Base-by-base conservation (phyloP, 106 monocot species). In the Cymbidium sinense region DNA sequence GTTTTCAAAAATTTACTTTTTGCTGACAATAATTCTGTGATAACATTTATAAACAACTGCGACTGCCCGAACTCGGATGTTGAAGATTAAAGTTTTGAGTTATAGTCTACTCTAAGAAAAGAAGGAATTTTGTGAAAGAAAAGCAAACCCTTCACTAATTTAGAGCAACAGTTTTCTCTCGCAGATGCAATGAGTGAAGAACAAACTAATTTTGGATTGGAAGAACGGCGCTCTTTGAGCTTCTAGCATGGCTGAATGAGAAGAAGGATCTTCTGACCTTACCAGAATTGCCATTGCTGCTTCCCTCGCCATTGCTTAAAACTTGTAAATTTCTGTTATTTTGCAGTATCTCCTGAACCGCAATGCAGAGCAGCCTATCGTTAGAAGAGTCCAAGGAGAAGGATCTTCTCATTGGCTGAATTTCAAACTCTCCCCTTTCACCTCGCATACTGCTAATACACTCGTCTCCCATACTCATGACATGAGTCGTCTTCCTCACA, bases 401-500 rank as follows among this genome's bases (percentile, higher is more conserved):
- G 3, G 88, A 88, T 65, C 91, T 84, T 71, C 88, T 71, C 19
- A 88, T 80, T 13, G 84, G 83, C 21, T 86, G 85, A 20, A 83
- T 69, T 3, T 13, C 71, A 44, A 87, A 86, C 58, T 84, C 82
- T 17, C 84, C 84, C 44, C 78, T 84, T 34, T n/a, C 54, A 58
- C 85, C 73, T 43, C 81, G 83, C 43, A 80, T 75, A n/a, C n/a
- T n/a, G 7, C 84, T 82, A 15, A 91, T 88, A 73, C 81, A 88
- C 50, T 86, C 84, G 17, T 91, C 88, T 43, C 88, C 88, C 78
- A 81, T 83, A 79, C 90, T 90, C 51, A 41, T 39, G 8, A 43
- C 34, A 4, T 64, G 58, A 18, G 43, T 31, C 13, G 64, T 35
- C 78, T 79, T 86, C 79, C 75, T 83, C 43, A 2, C 69, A 30